Conservation (phyloP, 2,329 filamentous ascomycete genomes). For the Ascochyta viciae-villosae region DNA sequence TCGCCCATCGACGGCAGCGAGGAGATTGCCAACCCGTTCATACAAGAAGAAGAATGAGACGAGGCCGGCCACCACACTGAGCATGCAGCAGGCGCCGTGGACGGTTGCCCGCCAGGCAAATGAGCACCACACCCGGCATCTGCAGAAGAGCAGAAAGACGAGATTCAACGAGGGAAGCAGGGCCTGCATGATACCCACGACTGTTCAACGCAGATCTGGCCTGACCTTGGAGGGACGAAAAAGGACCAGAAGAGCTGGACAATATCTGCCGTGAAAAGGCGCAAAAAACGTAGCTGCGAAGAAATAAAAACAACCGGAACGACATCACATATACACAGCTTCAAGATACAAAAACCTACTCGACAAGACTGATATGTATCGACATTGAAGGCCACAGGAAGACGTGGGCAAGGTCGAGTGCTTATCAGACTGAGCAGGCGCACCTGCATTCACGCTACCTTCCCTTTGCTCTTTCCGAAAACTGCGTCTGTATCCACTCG, state of each 20-base stretch:
- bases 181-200: slow-evolving; percentile 19
- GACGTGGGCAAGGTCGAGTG: not conserved
- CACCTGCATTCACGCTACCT: not conserved
- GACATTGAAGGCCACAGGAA: not conserved
- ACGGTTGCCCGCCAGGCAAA: not conserved
- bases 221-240: not conserved
- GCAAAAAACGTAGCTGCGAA: not conserved
- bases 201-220: not conserved
- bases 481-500: not conserved
- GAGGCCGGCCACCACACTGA: not conserved
- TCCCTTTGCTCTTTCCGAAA: not conserved
- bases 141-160: not conserved
- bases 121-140: not conserved
- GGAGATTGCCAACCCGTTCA: slow-evolving; percentile 93
- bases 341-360: too few relatives aligned
- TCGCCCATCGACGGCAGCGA: slow-evolving; percentile 94
- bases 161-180: not conserved
- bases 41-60: slow-evolving; percentile 65
- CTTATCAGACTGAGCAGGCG: not conserved
- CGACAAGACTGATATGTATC: not conserved
- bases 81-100: not conserved
- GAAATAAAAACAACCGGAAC: slow-evolving; percentile 5
- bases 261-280: not conserved
- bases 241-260: not conserved
- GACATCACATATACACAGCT: not conserved